Evolutionary conservation across 1,284 basidiomycete genomes (phyloP).

Genomic region (Apiotrichum domesticum): DNA sequence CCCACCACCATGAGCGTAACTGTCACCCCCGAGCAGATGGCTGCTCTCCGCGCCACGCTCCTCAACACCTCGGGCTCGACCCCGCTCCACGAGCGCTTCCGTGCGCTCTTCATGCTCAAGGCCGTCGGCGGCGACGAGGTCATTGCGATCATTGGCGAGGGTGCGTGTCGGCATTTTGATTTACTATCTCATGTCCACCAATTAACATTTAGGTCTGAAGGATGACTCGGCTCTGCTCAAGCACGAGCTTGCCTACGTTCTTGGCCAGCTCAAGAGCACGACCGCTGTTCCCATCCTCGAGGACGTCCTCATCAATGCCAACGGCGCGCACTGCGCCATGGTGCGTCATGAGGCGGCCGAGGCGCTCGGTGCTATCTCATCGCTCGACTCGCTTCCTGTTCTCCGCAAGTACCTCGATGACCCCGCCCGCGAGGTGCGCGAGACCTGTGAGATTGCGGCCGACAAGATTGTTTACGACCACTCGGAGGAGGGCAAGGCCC

Average conservation of each 20-base stretch:
- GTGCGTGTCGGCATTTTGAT: conserved; percentile 46
- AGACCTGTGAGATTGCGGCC: conserved; percentile 97
- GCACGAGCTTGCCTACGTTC: conserved; percentile 94
- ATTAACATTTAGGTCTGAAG: conserved; percentile 58
- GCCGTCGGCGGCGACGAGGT: conserved; percentile 67
- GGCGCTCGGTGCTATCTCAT: conserved; percentile 91
- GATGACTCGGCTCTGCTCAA: conserved; percentile 89
- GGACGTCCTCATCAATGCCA: conserved; percentile 64
- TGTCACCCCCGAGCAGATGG: conserved; percentile 39
- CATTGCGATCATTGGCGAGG: conserved; percentile 77
- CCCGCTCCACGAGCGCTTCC: conserved; percentile 81
- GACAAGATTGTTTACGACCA: conserved; percentile 92
- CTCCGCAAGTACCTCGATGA: conserved; percentile 70
- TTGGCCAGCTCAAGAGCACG: conserved; percentile 78
- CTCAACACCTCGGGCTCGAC: conserved; percentile 69
- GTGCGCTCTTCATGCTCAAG: conserved; percentile 90
- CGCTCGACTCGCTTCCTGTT: conserved; percentile 60
- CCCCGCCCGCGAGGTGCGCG: conserved; percentile 72
- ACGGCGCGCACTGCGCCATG: conserved; percentile 61
- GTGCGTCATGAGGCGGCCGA: conserved; percentile 99
- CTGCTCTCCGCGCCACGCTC: conserved; percentile 50
- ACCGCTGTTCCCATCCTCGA: conserved; percentile 75
- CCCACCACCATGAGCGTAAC: conserved; percentile 32
- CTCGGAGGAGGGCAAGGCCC: conserved; percentile 47
- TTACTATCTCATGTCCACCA: neutral